Percentiles rank a stretch among this genome's conserved stretches.
These are phyloP conservation scores for Fusarium tanahbumbuense DNA, from an alignment of 2,329 filamentous ascomycete species.

Conservation along the genomic window DNA sequence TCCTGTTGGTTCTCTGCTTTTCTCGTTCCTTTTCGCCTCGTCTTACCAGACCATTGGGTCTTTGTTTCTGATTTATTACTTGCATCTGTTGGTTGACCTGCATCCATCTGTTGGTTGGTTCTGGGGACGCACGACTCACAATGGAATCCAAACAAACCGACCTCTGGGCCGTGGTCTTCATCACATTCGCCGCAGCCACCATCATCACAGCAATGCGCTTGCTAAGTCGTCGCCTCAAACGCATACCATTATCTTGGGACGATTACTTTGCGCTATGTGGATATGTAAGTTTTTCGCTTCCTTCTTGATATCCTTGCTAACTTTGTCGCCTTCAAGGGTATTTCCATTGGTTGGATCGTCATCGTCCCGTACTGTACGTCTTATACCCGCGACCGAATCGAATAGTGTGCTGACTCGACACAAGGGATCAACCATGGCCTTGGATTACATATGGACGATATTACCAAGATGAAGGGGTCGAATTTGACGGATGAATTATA, in stretches of 20 bases:
- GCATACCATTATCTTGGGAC: slow-evolving; percentile 29
- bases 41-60: not conserved
- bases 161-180: slow-evolving; percentile 26
- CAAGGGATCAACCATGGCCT: slow-evolving; percentile 34
- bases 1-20: slow-evolving; percentile 1
- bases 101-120: not conserved
- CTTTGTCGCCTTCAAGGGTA: not conserved
- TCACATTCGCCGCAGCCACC: slow-evolving; percentile 38
- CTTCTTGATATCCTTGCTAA: not conserved
- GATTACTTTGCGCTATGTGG: slow-evolving; percentile 40
- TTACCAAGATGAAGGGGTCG: not conserved
- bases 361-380: slow-evolving; percentile 38
- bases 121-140: not conserved
- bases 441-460: slow-evolving; percentile 27
- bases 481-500: not conserved
- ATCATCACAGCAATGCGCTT: slow-evolving; percentile 28
- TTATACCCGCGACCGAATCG: not conserved
- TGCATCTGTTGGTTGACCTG: not conserved
- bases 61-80: not conserved
- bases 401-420: not conserved
- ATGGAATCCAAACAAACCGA: slow-evolving; percentile 33
- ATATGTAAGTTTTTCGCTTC: slow-evolving; percentile 18
- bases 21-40: not conserved
- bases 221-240: slow-evolving; percentile 36
- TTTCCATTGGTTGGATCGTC: slow-evolving; percentile 33